Conservation (phyloP, 2,329 filamentous ascomycete species). For the Colletotrichum endophyticum region DNA sequence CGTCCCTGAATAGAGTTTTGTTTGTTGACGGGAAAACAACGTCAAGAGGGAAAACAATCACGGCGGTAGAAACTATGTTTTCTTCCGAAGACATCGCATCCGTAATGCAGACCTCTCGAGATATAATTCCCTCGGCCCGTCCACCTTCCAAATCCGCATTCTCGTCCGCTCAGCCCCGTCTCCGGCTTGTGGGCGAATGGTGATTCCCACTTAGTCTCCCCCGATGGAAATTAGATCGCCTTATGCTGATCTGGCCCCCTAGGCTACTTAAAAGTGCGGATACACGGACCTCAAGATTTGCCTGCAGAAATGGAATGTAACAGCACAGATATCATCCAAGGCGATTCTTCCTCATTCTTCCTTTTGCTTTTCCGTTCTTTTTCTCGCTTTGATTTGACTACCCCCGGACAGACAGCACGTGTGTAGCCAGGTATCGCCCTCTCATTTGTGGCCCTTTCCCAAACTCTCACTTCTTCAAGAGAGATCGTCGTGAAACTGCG, state of each 20-base stretch:
- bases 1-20: not conserved
- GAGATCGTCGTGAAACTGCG: not conserved
- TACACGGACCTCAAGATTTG: not conserved
- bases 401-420: not conserved
- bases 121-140: not conserved
- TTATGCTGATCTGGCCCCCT: not conserved
- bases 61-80: not conserved
- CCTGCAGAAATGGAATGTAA: not conserved
- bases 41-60: not conserved
- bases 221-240: not conserved
- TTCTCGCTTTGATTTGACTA: not conserved
- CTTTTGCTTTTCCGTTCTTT: not conserved
- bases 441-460: not conserved
- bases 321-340: not conserved
- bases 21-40: not conserved
- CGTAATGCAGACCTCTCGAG: not conserved
- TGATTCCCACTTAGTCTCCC: not conserved
- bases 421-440: not conserved
- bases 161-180: not conserved
- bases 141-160: not conserved
- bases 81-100: not conserved
- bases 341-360: not conserved
- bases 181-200: not conserved
- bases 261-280: not conserved
- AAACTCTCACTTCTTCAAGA: not conserved